These are phyloP conservation scores for Batkoa obscura DNA, from an alignment of 371 early-diverging fungal genomes.

Conservation along the genomic window DNA sequence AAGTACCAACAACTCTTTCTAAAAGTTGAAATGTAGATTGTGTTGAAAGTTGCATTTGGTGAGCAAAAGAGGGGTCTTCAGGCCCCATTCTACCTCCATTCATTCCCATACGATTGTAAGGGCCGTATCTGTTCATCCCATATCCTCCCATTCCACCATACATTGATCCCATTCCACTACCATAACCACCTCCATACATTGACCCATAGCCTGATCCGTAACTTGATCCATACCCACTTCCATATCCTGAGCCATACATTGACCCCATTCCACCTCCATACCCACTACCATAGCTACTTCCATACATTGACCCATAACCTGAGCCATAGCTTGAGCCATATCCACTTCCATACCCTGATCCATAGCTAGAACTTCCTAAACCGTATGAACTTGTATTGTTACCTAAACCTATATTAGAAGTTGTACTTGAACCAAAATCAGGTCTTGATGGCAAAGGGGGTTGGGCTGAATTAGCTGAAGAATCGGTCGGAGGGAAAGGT, in stretches of 20 bases:
- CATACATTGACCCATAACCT: slow-evolving; percentile 12
- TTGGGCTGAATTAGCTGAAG: not conserved
- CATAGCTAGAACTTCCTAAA: not conserved
- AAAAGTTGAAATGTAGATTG: slow-evolving; percentile 76
- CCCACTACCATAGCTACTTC: slow-evolving; percentile 11
- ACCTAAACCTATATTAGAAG: not conserved
- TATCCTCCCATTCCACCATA: slow-evolving; percentile 11
- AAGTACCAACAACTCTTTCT: slow-evolving; percentile 78
- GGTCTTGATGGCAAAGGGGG: not conserved
- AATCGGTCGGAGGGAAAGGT: slow-evolving; percentile 13
- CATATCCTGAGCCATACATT: not conserved
- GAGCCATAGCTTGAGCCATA: not conserved
- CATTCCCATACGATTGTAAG: not conserved
- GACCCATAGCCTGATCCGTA: too few relatives aligned
- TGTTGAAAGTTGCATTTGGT: slow-evolving; percentile 65
- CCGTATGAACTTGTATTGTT: too few relatives aligned
- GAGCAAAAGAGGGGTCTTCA: slow-evolving; percentile 34
- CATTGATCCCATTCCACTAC: slow-evolving; percentile 14
- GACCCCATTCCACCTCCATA: slow-evolving; percentile 6
- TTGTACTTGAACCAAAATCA: not conserved
- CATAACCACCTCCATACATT: slow-evolving; percentile 12
- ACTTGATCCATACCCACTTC: slow-evolving; percentile 1
- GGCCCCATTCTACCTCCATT: slow-evolving; percentile 13
- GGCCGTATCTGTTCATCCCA: not conserved
- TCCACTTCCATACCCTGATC: not conserved